Conservation (phyloP, 2,329 filamentous ascomycete species). For the Orbilia brochopaga region DNA sequence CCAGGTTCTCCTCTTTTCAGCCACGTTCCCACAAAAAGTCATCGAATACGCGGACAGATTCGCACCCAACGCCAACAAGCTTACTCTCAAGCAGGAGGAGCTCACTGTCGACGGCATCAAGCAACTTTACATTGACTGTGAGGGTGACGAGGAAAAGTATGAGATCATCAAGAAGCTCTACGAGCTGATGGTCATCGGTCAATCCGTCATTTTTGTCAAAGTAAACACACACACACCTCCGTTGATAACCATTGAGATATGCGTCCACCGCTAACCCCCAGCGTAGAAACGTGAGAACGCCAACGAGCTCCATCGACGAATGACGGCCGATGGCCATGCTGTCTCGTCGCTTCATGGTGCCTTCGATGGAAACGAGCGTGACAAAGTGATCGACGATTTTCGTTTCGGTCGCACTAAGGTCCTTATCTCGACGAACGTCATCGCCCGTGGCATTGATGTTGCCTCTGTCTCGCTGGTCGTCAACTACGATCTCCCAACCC, state of each 20-base stretch:
- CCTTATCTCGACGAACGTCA: constrained; percentile 94
- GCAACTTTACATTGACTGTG: constrained; percentile 96
- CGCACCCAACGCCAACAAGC: constrained; percentile 81
- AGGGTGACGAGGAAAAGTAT: constrained; percentile 81
- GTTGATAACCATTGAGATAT: neutral
- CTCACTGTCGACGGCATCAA: constrained; percentile 96
- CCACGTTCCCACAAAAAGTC: constrained; percentile 87
- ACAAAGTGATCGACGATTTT: constrained; percentile 84
- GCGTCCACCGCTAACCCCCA: constrained; percentile 4
- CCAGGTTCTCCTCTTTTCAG: constrained; percentile 95
- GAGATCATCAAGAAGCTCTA: constrained; percentile 89
- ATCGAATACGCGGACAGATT: constrained; percentile 82
- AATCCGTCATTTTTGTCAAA: constrained; percentile 97
- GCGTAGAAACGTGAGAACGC: constrained; percentile 81
- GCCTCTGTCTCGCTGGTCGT: constrained; percentile 95
- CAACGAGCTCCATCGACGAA: constrained; percentile 79
- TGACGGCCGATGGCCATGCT: constrained; percentile 87
- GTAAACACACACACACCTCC: constrained; percentile 61
- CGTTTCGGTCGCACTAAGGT: constrained; percentile 87
- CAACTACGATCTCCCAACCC: constrained; percentile 83
- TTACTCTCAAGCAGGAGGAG: constrained; percentile 87
- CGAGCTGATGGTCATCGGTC: constrained; percentile 92
- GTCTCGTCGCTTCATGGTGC: constrained; percentile 89
- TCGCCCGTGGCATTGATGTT: constrained; percentile 92
- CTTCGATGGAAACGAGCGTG: constrained; percentile 81